Conservation (phyloP, 352 stramenopile species). For the Pythium rishiriense region DNA sequence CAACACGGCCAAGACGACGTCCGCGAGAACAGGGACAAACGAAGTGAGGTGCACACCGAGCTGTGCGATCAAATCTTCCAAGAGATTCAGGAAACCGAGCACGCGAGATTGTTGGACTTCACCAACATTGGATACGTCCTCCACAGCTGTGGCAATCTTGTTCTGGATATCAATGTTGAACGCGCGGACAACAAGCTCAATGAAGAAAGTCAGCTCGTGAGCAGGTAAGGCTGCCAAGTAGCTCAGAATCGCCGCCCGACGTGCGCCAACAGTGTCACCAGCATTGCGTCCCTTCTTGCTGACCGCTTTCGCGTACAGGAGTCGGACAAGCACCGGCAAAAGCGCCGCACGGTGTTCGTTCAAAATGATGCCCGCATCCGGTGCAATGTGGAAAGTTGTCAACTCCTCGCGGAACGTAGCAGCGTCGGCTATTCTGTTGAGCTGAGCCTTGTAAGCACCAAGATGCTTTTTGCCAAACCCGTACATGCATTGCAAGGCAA, state of each 20-base stretch:
- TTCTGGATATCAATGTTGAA: constrained; percentile 58
- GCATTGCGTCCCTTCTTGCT: constrained; percentile 84
- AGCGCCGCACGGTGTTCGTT: constrained; percentile 78
- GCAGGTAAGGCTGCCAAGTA: constrained; percentile 85
- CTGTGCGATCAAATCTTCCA: constrained; percentile 87
- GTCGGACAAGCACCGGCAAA: constrained; percentile 82
- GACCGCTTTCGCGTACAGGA: constrained; percentile 91
- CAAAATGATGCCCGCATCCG: constrained; percentile 67
- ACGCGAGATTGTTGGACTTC: constrained; percentile 74
- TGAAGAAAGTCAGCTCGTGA: constrained; percentile 80
- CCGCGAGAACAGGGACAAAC: constrained; percentile 78
- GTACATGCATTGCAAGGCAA: constrained; percentile 86
- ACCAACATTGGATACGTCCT: constrained; percentile 35
- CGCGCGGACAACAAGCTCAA: constrained; percentile 87
- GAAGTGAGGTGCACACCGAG: constrained; percentile 80
- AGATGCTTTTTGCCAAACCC: constrained; percentile 84
- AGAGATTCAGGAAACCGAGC: constrained; percentile 89
- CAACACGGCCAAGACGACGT: constrained; percentile 78
- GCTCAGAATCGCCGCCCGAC: constrained; percentile 87
- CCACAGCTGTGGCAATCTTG: constrained; percentile 6
- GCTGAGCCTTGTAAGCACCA: constrained; percentile 82
- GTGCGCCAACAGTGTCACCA: constrained; percentile 80
- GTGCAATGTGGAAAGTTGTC: constrained; percentile 85
- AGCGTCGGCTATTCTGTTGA: constrained; percentile 81
- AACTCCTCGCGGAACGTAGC: constrained; percentile 89